phyloP scores from a whole-genome alignment of 2,329 filamentous ascomycete genomes.

The Neonectria magnoliae region DNA sequence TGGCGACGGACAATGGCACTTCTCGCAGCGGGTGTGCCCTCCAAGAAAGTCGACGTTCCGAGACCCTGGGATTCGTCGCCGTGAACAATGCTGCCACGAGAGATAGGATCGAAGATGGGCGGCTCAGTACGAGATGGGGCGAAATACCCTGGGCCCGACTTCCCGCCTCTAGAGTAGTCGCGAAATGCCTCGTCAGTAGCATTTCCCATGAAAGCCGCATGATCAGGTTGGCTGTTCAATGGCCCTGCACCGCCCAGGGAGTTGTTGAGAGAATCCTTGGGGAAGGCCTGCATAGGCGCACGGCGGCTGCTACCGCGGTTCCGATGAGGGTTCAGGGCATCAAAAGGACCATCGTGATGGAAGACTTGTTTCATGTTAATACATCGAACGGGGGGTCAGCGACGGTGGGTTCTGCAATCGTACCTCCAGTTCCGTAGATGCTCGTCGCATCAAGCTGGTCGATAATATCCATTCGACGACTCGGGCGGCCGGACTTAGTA shows the following conservation, averaged over 20 bases:
- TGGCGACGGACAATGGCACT: conserved; percentile 81
- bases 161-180: conserved; percentile 69
- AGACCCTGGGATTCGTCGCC: conserved; percentile 85
- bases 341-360: conserved; percentile 97
- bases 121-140: conserved; percentile 50
- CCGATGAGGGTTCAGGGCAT: conserved; percentile 93
- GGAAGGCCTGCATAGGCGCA: conserved; percentile 96
- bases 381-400: not conserved
- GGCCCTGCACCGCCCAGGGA: conserved; percentile 88
- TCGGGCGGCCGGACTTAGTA: conserved; percentile 59
- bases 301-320: conserved; percentile 85
- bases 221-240: conserved; percentile 81
- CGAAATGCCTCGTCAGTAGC: conserved; percentile 85
- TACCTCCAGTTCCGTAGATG: conserved; percentile 92
- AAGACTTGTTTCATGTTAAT: conserved; percentile 72
- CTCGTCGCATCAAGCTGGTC: conserved; percentile 97
- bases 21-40: conserved; percentile 88
- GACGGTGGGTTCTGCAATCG: conserved; percentile 51
- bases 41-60: conserved; percentile 94
- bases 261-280: conserved; percentile 92
- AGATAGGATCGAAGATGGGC: conserved; percentile 73
- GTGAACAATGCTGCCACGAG: conserved; percentile 77
- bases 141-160: conserved; percentile 39
- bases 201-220: conserved; percentile 86
- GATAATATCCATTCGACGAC: conserved; percentile 81